Base-by-base conservation (phyloP, 1,284 basidiomycete species). In the Cryptococcus floricola region DNA sequence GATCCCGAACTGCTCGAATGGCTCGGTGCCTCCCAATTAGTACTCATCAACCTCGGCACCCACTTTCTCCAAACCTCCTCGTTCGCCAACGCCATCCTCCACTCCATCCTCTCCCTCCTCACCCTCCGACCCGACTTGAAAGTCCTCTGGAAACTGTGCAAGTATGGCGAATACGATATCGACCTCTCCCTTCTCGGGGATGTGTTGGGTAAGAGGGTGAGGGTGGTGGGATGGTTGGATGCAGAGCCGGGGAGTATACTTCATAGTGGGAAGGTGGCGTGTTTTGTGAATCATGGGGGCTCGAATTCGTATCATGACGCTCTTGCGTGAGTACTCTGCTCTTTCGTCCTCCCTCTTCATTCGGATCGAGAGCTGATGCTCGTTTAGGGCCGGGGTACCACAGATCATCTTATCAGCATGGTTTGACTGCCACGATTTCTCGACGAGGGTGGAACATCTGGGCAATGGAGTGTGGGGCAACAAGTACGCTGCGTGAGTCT, bases 301-400 rank as follows among this genome's bases (percentile, higher is more conserved):
- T 64, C 64, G 42, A 68, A 68, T 41, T 66, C 64, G 25, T 68
- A 66, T 45, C 66, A 68, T 39, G 66, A 68, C 48, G 64, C 53
- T 9, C 37, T 68, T 9, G 50, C 49, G 65, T 67, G 53, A 64
- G 65, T 65, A 42, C 14, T 7, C 14, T 16, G 9, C 16, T n/a
- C 39, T 4, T 42, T 42, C 23, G 23, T 23, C 23, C 23, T 23
- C 19, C 19, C 19, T 19, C 19, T 19, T 19, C 19, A 1, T 19
- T 19, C 19, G 19, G 2, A 19, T 19, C 19, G 19, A 19, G 19
- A 19, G 23, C 23, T 23, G 23, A 23, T 16, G 9, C 16, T 5
- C 39, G 7, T 12, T 9, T 27, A 68, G 66, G 10, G 50, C 56
- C 9, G 66, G 64, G 4, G 37, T 58, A 5, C 62, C 66, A 0